These are phyloP conservation scores for Biscogniauxia marginata DNA, from an alignment of 2,329 filamentous ascomycete genomes.

Conservation along the genomic window DNA sequence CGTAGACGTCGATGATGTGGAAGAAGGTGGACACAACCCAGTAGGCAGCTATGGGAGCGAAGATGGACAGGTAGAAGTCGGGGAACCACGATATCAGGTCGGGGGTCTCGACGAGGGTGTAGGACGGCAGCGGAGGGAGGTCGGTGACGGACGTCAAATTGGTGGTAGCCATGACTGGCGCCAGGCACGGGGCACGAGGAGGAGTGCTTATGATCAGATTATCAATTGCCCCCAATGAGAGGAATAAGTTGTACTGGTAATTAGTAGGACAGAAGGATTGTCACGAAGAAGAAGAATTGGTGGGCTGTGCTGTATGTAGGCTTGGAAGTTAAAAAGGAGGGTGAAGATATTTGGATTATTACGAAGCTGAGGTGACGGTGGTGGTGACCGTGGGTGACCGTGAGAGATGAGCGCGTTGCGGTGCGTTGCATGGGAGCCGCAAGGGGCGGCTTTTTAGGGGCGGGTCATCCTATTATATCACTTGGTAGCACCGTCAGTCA, in stretches of 20 bases:
- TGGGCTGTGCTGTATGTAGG: not conserved
- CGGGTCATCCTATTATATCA: not conserved
- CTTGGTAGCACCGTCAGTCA: no score
- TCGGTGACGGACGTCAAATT: conserved; percentile 58
- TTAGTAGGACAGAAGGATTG: conserved; percentile 11
- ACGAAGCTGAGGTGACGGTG: no score
- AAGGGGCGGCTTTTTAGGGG: not conserved
- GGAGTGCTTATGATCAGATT: not conserved
- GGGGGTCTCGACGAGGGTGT: conserved; percentile 67
- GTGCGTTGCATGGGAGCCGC: not conserved
- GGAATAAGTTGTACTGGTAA: not conserved
- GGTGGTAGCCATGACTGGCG: conserved; percentile 42
- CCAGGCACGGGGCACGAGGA: conserved; percentile 8
- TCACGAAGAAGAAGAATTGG: conserved; percentile 7
- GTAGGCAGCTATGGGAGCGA: conserved; percentile 80
- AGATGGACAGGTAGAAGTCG: conserved; percentile 75
- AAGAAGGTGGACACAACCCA: conserved; percentile 85
- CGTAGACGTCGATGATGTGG: conserved; percentile 80
- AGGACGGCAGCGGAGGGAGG: conserved; percentile 83
- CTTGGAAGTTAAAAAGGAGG: conserved; percentile 5
- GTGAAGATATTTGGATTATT: not conserved
- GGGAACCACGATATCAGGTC: conserved; percentile 75
- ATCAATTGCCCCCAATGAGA: conserved; percentile 16
- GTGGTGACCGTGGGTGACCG: no score
- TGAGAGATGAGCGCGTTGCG: not conserved